A percentile compares a stretch with the other conserved stretches of the same genome.
phyloP scores from a whole-genome alignment of 257 asterid genomes.

The Cruciata laevipes region DNA sequence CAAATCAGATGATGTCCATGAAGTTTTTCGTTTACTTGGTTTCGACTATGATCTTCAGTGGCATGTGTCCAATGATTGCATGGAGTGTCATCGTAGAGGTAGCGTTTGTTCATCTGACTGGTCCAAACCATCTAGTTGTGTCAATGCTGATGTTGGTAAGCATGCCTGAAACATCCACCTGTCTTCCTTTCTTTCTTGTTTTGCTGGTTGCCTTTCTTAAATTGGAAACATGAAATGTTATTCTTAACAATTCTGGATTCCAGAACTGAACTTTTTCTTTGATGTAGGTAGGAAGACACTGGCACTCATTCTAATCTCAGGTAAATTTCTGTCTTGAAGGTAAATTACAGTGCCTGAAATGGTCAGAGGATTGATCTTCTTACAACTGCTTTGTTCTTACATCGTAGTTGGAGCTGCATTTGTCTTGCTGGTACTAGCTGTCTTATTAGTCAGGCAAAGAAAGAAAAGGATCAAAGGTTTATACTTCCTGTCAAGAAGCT shows the following conservation, averaged over 20 bases:
- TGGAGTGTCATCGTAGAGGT: conserved; percentile 12
- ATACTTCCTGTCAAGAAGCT: conserved; percentile 30
- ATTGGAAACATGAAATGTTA: not conserved
- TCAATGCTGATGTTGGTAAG: conserved; percentile 23
- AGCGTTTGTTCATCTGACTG: conserved; percentile 7
- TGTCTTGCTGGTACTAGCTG: conserved; percentile 11
- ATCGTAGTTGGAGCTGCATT: conserved; percentile 31
- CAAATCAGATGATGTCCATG: not conserved
- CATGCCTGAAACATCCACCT: not conserved
- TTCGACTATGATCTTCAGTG: conserved; percentile 17
- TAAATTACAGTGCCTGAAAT: not conserved
- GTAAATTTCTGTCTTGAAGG: conserved; percentile 13
- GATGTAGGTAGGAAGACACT: not conserved
- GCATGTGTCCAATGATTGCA: conserved; percentile 9
- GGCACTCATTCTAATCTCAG: conserved; percentile 4
- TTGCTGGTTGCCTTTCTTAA: not conserved
- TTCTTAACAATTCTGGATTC: not conserved
- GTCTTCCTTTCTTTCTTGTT: not conserved
- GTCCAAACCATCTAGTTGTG: not conserved
- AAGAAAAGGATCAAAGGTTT: conserved; percentile 24
- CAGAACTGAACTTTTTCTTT: conserved; percentile 6
- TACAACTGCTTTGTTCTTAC: conserved; percentile 12
- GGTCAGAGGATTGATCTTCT: not conserved
- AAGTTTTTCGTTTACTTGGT: conserved; percentile 7
- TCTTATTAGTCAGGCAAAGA: conserved; percentile 19